phyloP scores from a whole-genome alignment of 495 filamentous ascomycete species.

The Daldinia bambusicola region DNA sequence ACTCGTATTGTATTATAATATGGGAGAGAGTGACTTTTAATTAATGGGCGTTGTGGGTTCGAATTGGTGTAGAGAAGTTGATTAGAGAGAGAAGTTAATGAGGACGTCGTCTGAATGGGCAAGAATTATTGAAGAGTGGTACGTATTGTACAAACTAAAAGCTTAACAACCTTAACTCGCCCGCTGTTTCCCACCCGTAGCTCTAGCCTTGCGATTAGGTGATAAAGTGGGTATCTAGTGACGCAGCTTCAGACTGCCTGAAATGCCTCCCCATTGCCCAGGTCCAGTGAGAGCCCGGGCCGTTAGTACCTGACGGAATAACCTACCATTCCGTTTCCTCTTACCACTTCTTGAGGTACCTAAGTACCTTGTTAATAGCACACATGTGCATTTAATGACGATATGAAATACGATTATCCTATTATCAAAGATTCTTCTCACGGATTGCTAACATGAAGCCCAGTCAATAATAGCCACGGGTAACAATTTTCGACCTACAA shows the following conservation, averaged over 20 bases:
- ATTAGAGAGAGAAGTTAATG: not conserved
- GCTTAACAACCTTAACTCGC: slow-evolving; percentile 10
- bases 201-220: slow-evolving; percentile 44
- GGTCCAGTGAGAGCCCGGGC: too few species aligned
- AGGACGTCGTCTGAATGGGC: not conserved
- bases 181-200: slow-evolving; percentile 16
- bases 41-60: not conserved
- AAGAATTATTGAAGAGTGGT: slow-evolving; percentile 19
- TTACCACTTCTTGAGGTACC: not conserved
- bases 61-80: slow-evolving; percentile 10
- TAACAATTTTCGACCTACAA: not conserved
- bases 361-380: slow-evolving; percentile 6
- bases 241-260: slow-evolving; percentile 36
- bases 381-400: too few species aligned
- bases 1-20: not conserved
- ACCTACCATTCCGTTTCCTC: slow-evolving; percentile 15
- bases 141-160: slow-evolving; percentile 21
- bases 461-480: too few species aligned
- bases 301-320: slow-evolving; percentile 23
- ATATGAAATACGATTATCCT: too few species aligned
- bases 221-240: slow-evolving; percentile 34
- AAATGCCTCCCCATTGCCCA: not conserved
- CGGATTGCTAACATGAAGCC: too few species aligned
- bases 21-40: not conserved
- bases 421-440: too few species aligned